These are phyloP conservation scores for Penicilliopsis zonata DNA, from an alignment of 495 filamentous ascomycete species.

Conservation along the genomic window DNA sequence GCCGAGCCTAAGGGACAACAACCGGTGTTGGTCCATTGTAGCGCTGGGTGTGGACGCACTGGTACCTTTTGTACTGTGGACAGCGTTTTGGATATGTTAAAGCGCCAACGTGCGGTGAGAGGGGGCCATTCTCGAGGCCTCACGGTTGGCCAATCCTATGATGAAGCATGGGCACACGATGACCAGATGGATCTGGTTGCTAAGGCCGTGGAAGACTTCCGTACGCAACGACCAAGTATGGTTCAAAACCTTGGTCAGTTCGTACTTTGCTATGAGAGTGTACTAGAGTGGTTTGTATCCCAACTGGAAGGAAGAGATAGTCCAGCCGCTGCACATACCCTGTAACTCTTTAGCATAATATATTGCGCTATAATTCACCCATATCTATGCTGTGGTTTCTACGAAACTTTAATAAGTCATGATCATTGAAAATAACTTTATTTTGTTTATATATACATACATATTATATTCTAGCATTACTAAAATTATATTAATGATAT, in stretches of 20 bases:
- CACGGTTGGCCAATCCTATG: slow-evolving; percentile 28
- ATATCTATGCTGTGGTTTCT: too few species aligned
- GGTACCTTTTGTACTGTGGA: slow-evolving; percentile 96
- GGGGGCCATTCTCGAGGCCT: slow-evolving; percentile 7
- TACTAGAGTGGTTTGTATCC: slow-evolving; percentile 72
- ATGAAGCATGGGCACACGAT: slow-evolving; percentile 39
- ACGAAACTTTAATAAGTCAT: not conserved
- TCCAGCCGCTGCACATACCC: not conserved
- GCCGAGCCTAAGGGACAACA: slow-evolving; percentile 44
- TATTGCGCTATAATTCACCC: too few species aligned
- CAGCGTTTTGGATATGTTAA: slow-evolving; percentile 85
- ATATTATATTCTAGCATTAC: too few species aligned
- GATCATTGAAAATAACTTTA: not conserved
- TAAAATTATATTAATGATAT: too few species aligned
- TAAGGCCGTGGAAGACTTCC: slow-evolving; percentile 80
- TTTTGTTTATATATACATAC: too few species aligned
- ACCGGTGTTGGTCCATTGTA: slow-evolving; percentile 88
- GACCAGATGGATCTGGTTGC: slow-evolving; percentile 66
- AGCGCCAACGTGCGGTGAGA: slow-evolving; percentile 48
- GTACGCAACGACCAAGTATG: slow-evolving; percentile 84
- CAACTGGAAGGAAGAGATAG: slow-evolving; percentile 21
- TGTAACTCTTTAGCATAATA: too few species aligned
- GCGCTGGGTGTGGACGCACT: slow-evolving; percentile 87
- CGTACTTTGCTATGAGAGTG: slow-evolving; percentile 91
- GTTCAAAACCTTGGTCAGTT: slow-evolving; percentile 92